A percentile compares a stretch with the other conserved stretches of the same genome.
These are phyloP conservation scores for Sisymbrium altissimum DNA, from an alignment of 345 rosid species.

Conservation along the genomic window DNA sequence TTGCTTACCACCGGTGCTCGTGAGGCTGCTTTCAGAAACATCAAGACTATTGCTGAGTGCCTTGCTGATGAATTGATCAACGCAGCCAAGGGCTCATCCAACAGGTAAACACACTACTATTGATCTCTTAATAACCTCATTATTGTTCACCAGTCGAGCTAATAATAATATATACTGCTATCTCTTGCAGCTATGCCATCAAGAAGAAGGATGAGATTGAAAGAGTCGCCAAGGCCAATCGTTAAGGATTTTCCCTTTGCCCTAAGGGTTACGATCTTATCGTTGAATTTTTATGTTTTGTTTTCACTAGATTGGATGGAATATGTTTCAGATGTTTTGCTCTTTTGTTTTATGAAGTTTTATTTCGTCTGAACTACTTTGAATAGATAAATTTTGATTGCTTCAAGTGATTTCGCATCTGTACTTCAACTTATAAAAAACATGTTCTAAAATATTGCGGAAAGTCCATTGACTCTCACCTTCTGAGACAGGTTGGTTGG, in stretches of 20 bases:
- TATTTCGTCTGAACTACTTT: slow-evolving; percentile 10
- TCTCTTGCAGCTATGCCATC: slow-evolving; percentile 59
- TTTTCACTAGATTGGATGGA: slow-evolving; percentile 18
- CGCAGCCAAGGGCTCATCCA: slow-evolving; percentile 87
- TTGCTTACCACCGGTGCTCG: slow-evolving; percentile 84
- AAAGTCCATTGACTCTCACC: background rate
- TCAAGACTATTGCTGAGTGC: slow-evolving; percentile 83
- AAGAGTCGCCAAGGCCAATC: slow-evolving; percentile 87
- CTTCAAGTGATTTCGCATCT: background rate
- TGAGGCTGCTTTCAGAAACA: slow-evolving; percentile 76
- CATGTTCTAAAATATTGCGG: background rate
- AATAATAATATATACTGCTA: background rate
- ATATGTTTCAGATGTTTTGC: slow-evolving; percentile 24
- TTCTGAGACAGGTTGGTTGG: too few relatives aligned
- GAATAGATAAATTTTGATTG: slow-evolving; percentile 28
- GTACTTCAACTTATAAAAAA: too few relatives aligned
- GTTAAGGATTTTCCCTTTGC: slow-evolving; percentile 36
- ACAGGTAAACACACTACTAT: slow-evolving; percentile 42
- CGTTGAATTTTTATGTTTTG: background rate
- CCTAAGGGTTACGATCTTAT: slow-evolving; percentile 2
- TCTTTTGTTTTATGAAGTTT: slow-evolving; percentile 20
- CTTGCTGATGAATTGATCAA: slow-evolving; percentile 88
- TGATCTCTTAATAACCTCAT: too few relatives aligned
- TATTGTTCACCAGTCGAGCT: background rate
- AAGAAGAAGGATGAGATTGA: slow-evolving; percentile 89